Conservation (phyloP, 2,329 filamentous ascomycete genomes). For the Tolypocladium pustulatum region DNA sequence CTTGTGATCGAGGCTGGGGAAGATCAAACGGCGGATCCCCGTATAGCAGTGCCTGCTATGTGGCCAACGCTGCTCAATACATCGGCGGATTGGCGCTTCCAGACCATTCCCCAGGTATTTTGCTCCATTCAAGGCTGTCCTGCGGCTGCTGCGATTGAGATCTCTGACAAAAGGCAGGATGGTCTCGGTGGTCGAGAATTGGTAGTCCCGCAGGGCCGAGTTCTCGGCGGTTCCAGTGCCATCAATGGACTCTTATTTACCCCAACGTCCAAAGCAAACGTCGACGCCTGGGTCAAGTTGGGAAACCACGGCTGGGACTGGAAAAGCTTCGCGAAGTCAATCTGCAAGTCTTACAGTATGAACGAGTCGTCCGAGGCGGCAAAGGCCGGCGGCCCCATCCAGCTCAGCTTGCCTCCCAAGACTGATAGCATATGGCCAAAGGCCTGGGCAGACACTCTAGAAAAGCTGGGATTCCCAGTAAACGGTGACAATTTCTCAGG, state of each 20-base stretch:
- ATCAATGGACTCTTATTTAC: not conserved
- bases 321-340: not conserved
- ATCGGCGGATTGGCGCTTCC: not conserved
- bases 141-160: not conserved
- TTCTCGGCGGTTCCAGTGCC: not conserved
- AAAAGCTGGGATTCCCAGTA: not conserved
- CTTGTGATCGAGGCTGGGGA: not conserved
- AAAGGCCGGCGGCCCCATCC: not conserved
- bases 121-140: not conserved
- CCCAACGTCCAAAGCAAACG: not conserved
- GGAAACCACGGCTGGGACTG: not conserved
- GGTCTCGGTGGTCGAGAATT: not conserved
- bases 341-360: not conserved
- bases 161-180: not conserved
- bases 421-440: not conserved
- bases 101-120: not conserved
- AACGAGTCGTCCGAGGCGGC: not conserved
- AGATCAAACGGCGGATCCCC: not conserved
- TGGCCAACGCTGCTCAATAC: not conserved
- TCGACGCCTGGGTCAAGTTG: not conserved
- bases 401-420: not conserved
- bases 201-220: not conserved
- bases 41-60: not conserved
- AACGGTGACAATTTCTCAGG: not conserved
- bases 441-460: not conserved